A percentile compares a stretch with the other conserved stretches of the same genome.
These are phyloP conservation scores for Bidens hawaiensis DNA, from an alignment of 140 eudicot genomes.

Conservation along the genomic window DNA sequence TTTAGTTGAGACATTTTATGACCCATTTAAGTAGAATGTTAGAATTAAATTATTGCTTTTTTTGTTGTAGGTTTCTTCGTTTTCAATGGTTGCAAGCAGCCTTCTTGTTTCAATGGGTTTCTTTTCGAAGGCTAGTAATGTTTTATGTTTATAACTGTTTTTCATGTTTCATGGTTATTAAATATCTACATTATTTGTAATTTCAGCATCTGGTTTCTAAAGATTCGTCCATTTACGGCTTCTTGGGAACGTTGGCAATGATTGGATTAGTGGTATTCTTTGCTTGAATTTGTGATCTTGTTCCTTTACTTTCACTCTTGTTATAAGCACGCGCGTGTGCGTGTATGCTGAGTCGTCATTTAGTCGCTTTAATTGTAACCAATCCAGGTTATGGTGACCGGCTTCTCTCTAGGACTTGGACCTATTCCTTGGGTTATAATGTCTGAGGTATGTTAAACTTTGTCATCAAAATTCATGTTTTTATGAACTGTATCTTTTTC, in stretches of 20 bases:
- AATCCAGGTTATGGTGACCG: slow-evolving; percentile 61
- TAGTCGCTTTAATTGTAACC: slow-evolving; percentile 3
- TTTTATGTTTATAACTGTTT: neutral
- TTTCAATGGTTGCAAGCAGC: slow-evolving; percentile 52
- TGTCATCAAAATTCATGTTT: neutral
- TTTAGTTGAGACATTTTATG: neutral
- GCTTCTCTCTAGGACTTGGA: slow-evolving; percentile 80
- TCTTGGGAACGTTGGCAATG: slow-evolving; percentile 48
- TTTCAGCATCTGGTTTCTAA: slow-evolving; percentile 49
- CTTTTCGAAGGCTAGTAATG: slow-evolving; percentile 51
- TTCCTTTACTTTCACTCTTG: neutral
- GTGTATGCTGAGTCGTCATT: neutral
- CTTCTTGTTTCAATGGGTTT: slow-evolving; percentile 62
- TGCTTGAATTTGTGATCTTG: neutral
- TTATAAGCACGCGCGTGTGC: neutral
- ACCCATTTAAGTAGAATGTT: neutral
- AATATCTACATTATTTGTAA: neutral
- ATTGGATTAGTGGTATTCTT: slow-evolving; percentile 61
- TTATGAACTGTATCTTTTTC: slow-evolving; percentile 3
- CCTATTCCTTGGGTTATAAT: slow-evolving; percentile 88
- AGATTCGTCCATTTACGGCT: slow-evolving; percentile 31
- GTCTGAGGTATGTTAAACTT: slow-evolving; percentile 68
- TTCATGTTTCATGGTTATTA: neutral
- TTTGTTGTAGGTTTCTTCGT: slow-evolving; percentile 50
- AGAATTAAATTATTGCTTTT: neutral